A percentile compares a stretch with the other conserved stretches of the same genome.
Conservation (phyloP, 2,329 filamentous ascomycete species). For the Cladophialophora carrionii region DNA sequence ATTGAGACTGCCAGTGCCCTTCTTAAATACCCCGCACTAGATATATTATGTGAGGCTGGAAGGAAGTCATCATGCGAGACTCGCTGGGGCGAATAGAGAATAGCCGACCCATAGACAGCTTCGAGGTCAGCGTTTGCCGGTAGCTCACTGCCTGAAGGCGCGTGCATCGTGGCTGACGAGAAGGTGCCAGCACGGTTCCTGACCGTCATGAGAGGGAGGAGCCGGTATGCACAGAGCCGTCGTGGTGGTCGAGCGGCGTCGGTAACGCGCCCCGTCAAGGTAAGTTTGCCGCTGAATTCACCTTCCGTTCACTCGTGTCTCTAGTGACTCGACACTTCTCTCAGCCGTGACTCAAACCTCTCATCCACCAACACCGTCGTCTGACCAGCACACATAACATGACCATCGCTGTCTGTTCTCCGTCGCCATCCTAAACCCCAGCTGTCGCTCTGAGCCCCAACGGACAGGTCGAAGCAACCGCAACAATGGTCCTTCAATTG, state of each 20-base stretch:
- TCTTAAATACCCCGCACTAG: background rate
- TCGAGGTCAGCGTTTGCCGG: background rate
- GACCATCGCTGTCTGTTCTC: slow-evolving; percentile 2
- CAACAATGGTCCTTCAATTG: slow-evolving; percentile 53
- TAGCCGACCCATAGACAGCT: background rate
- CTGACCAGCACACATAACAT: slow-evolving; percentile 4
- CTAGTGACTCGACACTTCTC: background rate
- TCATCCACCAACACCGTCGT: background rate
- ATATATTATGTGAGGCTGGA: background rate
- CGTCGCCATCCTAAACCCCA: slow-evolving; percentile 6
- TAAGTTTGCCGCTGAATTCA: background rate
- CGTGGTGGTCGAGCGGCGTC: background rate
- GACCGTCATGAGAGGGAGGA: background rate
- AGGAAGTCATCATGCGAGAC: background rate
- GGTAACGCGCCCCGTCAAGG: background rate
- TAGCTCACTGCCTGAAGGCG: background rate
- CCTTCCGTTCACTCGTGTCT: background rate
- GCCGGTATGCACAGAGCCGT: background rate
- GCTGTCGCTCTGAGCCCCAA: background rate
- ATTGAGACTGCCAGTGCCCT: background rate
- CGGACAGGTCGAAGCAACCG: slow-evolving; percentile 7
- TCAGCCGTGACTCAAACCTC: slow-evolving; percentile 1
- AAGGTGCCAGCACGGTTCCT: background rate
- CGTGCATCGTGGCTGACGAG: background rate
- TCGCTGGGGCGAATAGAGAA: background rate